Evolutionary conservation across 768 basidiomycete species (phyloP), one percentile per base, ranked within the genome.

Genomic region (Boletus huronensis): DNA sequence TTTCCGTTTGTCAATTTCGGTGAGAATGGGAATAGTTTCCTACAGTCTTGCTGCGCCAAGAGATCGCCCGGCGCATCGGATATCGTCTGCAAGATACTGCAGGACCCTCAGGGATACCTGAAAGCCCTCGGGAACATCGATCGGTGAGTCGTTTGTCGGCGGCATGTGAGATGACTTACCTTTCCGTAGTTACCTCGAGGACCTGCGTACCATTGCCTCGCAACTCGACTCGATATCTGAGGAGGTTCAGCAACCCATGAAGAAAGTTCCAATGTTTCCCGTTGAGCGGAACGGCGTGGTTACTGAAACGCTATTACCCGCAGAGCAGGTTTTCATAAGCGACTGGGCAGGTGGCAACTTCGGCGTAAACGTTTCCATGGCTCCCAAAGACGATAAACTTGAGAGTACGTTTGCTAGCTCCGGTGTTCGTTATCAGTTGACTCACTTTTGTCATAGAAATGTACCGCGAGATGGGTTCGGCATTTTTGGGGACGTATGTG

Each of bases 1-100:
- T 61, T 61, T 41, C 21, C 60, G 5, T 62, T 58, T 17, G 60
- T 61, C 16, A 28, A 61, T 50, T 61, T 61, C 19, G 36, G 55
- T 25, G 48, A 2, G 28, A n/a, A 58, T 5, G 58, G 40, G n/a
- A 60, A 60, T 14, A 48, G 5, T 29, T 61, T 61, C 48, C 45
- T 61, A 1, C 55, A 62, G 1, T 53, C 29, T 11, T 61, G 60
- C 25, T 34, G 48, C 6, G 51, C 60, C 48, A 58, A 53, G 36
- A 58, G 48, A 41, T 62, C 40, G 4, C 60, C 55, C 1, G 60
- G 58, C 2, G 55, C 51, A 36, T 53, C 48, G 0, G 60, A 62
- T 29, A 40, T 62, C 9, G 48, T 5, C 28, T 45, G 48, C 23
- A 62, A 48, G 41, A 62, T 62, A 4, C 35, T 38, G 13, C n/a